phyloP scores from a whole-genome alignment of 306 rosid genomes.

The Oxytropis ochrocephala region DNA sequence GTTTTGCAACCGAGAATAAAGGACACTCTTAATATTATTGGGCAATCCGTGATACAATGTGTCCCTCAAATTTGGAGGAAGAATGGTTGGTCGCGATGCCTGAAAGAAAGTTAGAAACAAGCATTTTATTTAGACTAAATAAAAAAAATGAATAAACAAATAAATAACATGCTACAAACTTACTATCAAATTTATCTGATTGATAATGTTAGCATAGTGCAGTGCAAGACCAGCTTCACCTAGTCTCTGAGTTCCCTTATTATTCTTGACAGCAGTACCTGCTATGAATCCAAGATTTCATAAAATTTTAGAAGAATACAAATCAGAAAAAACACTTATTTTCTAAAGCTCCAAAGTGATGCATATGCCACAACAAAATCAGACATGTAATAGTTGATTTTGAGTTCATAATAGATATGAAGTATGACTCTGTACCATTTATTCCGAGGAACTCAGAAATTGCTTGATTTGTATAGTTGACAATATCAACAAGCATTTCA shows the following conservation, averaged over 20 bases:
- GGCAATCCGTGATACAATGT: slow-evolving; percentile 78
- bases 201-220: slow-evolving; percentile 81
- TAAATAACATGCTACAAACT: slow-evolving; percentile 18
- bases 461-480: slow-evolving; percentile 48
- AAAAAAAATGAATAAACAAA: neutral
- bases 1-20: slow-evolving; percentile 50
- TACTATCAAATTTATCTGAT: slow-evolving; percentile 78
- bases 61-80: slow-evolving; percentile 79
- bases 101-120: slow-evolving; percentile 13
- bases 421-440: slow-evolving; percentile 36
- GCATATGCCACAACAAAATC: neutral
- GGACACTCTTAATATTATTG: slow-evolving; percentile 46
- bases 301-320: neutral
- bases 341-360: neutral
- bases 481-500: slow-evolving; percentile 65
- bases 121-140: neutral
- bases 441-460: slow-evolving; percentile 55
- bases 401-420: neutral
- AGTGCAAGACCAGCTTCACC: slow-evolving; percentile 91
- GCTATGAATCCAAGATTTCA: slow-evolving; percentile 13
- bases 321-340: neutral
- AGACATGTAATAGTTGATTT: neutral
- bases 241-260: slow-evolving; percentile 42
- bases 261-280: slow-evolving; percentile 29
- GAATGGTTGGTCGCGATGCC: slow-evolving; percentile 69